These are phyloP conservation scores for Serendipita sp. DNA, from an alignment of 768 basidiomycete species.

Conservation along the genomic window DNA sequence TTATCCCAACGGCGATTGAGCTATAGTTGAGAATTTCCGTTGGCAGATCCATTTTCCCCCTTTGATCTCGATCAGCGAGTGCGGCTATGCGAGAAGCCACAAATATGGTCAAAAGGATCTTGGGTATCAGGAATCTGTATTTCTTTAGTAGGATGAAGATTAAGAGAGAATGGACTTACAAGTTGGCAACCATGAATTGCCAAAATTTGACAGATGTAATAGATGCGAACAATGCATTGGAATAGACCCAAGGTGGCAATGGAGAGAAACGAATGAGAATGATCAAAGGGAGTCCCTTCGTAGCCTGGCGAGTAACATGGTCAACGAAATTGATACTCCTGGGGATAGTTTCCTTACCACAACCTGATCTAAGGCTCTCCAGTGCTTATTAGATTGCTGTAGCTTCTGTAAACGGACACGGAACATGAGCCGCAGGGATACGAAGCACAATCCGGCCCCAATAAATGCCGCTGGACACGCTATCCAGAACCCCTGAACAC, in stretches of 20 bases:
- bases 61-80: slow-evolving; percentile 60
- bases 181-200: slow-evolving; percentile 57
- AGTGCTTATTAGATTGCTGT: slow-evolving; percentile 48
- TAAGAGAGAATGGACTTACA: neutral
- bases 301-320: slow-evolving; percentile 27
- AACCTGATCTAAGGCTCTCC: slow-evolving; percentile 63
- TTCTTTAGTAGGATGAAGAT: neutral
- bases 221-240: slow-evolving; percentile 51
- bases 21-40: slow-evolving; percentile 50
- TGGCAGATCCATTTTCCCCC: slow-evolving; percentile 60
- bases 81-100: slow-evolving; percentile 60
- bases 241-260: slow-evolving; percentile 77
- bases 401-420: slow-evolving; percentile 37
- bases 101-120: slow-evolving; percentile 55
- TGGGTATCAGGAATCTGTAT: slow-evolving; percentile 42
- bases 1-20: slow-evolving; percentile 42
- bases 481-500: slow-evolving; percentile 58
- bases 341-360: slow-evolving; percentile 32
- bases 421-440: slow-evolving; percentile 44
- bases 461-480: slow-evolving; percentile 42
- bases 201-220: slow-evolving; percentile 56
- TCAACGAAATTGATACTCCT: neutral
- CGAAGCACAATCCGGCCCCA: slow-evolving; percentile 49
- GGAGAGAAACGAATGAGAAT: slow-evolving; percentile 68
- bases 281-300: slow-evolving; percentile 67